Base-by-base conservation (phyloP, 2,329 filamentous ascomycete genomes). In the Raffaelea arxii region DNA sequence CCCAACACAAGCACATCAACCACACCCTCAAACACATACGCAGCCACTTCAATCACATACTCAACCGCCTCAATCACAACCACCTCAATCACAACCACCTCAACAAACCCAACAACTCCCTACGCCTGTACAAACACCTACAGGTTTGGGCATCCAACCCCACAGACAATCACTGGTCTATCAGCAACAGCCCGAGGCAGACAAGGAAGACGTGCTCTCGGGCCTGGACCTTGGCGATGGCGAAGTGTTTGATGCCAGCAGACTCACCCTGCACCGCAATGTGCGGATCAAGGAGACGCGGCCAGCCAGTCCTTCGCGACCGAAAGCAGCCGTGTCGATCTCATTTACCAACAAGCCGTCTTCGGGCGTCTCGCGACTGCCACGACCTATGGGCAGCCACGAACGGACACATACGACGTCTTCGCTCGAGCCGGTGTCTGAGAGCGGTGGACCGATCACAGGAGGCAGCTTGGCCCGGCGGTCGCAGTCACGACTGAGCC, bases 371-470 rank as follows among this genome's bases (percentile, higher is more conserved):
- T 92, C 89, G 27, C 82, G 89, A 47, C 84, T 95, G 50, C 89
- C 91, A 32, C 79, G 89, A 44, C 84, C 90, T 30, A 72, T 83
- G 46, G 65, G 65, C 30, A 74, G 72, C 49, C 82, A 86, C 62
- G 84, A 87, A 58, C 75, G 84, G 46, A 71, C 75, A 14, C 75
- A 75, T 45, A 77, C 82, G 5, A 77, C 80, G 54, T 85, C 85
- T 11, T 82, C 84, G 18, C 74, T 97, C n/a, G 91, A 94, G 59
- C 89, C 91, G 21, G 89, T 97, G 6, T 94, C 88, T 35, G 91
- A 97, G 65, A 89, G 82, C 53, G 89, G 89, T 43, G 87, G 82
- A 4, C 79, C 86, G 19, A 76, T 85, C 41, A n/a, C n/a, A n/a
- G n/a, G n/a, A n/a, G 53, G 60, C 37, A 77, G 74, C 50, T 67